phyloP scores from a whole-genome alignment of 2,329 filamentous ascomycete genomes.

The Chaetothyriales sp. region DNA sequence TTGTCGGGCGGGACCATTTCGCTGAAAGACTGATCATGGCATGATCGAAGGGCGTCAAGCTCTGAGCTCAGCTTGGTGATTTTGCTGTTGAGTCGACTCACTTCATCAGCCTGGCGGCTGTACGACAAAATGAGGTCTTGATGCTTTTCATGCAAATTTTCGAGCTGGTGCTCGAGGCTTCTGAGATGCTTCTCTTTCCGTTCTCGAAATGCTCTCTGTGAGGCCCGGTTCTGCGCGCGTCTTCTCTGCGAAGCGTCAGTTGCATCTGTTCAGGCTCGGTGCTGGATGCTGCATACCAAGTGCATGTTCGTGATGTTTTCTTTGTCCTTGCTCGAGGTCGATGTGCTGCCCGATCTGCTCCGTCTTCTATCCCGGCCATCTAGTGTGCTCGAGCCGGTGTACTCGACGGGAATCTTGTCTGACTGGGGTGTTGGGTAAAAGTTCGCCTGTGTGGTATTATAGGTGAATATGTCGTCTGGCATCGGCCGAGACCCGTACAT shows the following conservation, averaged over 20 bases:
- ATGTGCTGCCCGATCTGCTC: conserved; percentile 12
- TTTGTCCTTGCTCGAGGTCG: conserved; percentile 15
- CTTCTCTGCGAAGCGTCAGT: conserved; percentile 51
- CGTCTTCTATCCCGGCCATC: conserved; percentile 17
- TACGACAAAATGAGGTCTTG: conserved; percentile 22
- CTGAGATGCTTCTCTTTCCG: conserved; percentile 86
- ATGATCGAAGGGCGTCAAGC: conserved; percentile 15
- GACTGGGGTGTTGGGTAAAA: conserved; percentile 8
- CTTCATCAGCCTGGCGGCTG: conserved; percentile 21
- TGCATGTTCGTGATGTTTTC: conserved; percentile 21
- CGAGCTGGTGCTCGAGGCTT: conserved; percentile 66
- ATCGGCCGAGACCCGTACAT: conserved; percentile 11
- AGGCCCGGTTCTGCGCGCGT: conserved; percentile 88
- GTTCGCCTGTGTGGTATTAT: conserved; percentile 9
- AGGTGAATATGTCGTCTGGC: conserved; percentile 16
- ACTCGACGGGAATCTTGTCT: conserved; percentile 19
- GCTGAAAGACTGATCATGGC: conserved; percentile 15
- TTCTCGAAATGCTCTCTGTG: conserved; percentile 84
- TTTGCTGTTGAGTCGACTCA: conserved; percentile 18
- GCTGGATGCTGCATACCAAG: conserved; percentile 14
- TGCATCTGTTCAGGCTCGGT: neutral
- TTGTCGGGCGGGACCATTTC: conserved; percentile 19
- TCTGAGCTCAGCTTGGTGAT: conserved; percentile 20
- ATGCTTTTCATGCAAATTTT: conserved; percentile 39
- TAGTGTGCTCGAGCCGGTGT: conserved; percentile 14